Evolutionary conservation across 2,329 filamentous ascomycete species (phyloP).

Genomic region (Beauveria scarabaeidicola): DNA sequence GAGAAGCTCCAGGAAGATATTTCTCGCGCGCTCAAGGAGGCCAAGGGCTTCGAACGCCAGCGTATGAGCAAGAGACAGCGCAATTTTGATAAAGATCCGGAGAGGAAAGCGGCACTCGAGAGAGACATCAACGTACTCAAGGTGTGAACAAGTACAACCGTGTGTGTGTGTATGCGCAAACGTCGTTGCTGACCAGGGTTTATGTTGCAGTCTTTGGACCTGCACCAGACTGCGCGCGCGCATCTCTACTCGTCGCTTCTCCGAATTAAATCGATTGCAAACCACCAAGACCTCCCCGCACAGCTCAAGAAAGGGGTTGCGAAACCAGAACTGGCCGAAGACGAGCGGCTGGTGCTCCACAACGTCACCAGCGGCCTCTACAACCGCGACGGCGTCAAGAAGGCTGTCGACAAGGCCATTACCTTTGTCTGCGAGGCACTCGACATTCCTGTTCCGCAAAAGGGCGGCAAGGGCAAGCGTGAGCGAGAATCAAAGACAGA

Average conservation of each 20-base stretch:
- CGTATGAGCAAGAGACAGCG: constrained; percentile 56
- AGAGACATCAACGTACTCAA: constrained; percentile 50
- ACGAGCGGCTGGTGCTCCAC: constrained; percentile 43
- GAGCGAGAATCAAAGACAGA: constrained; percentile 25
- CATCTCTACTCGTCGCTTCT: constrained; percentile 48
- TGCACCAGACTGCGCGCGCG: constrained; percentile 47
- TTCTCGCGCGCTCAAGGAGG: constrained; percentile 58
- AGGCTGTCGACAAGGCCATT: constrained; percentile 40
- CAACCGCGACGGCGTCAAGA: constrained; percentile 42
- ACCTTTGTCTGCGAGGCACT: constrained; percentile 40
- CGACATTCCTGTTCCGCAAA: constrained; percentile 39
- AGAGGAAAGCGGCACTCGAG: constrained; percentile 52
- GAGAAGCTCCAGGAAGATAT: constrained; percentile 51
- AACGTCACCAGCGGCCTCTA: constrained; percentile 53
- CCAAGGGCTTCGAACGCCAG: constrained; percentile 71
- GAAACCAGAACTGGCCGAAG: constrained; percentile 43
- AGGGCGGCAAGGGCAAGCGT: constrained; percentile 26
- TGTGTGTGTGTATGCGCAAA: neutral
- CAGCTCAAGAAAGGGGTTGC: constrained; percentile 37
- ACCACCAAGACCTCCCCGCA: constrained; percentile 41
- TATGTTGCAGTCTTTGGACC: constrained; percentile 41
- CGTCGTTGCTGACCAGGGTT: constrained; percentile 3
- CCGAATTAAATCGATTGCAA: constrained; percentile 44
- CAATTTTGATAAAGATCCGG: constrained; percentile 35
- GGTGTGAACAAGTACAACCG: constrained; percentile 22